Evolutionary conservation across 768 basidiomycete species (phyloP), one percentile per base, ranked within the genome.

Genomic region (Pisolithus orientalis): DNA sequence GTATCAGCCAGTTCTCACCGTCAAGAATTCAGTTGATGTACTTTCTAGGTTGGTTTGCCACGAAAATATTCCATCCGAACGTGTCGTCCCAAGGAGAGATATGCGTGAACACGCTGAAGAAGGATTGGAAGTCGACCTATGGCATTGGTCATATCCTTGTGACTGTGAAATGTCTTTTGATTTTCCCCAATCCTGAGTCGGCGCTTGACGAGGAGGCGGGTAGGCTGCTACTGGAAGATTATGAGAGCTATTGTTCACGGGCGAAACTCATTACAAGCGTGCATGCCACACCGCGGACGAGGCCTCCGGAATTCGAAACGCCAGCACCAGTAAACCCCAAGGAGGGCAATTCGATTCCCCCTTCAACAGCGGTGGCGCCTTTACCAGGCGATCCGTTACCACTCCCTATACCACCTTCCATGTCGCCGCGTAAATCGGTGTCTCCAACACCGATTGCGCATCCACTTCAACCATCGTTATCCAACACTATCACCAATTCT

Each of bases 51-150:
- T 86, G 90, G 75, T 88, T 96, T 59, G 73, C 79, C 13, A 96
- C 94, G 47, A 96, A 95, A 74, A 94, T 98, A 52, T 97, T 97
- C 70, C 94, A 97, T 62, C 94, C 95, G 0, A 98, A 98, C 61
- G 92, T 98, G 39, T 94, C 93, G 0, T 77, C 80, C 32, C 68
- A 80, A 0, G 94, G 94, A 14, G 94, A 96, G 70, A 97, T 97
- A 59, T 97, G 94, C 66, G 94, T 97, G 13, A 95, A 94, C 72
- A 97, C 94, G 6, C 73, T 97, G 25, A 97, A 96, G 78, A 95
- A 96, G 68, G 93, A 95, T 62, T 97, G 94, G 94, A 88, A 93
- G 66, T 79, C 89, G 24, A 80, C 84, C 11, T 94, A 91, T 61
- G 94, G 94, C 46, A 92, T 98, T 29, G 82, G 76, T 13, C 91